phyloP scores from a whole-genome alignment of 1,139 yeast species.

The Insectozyma bohioensis region DNA sequence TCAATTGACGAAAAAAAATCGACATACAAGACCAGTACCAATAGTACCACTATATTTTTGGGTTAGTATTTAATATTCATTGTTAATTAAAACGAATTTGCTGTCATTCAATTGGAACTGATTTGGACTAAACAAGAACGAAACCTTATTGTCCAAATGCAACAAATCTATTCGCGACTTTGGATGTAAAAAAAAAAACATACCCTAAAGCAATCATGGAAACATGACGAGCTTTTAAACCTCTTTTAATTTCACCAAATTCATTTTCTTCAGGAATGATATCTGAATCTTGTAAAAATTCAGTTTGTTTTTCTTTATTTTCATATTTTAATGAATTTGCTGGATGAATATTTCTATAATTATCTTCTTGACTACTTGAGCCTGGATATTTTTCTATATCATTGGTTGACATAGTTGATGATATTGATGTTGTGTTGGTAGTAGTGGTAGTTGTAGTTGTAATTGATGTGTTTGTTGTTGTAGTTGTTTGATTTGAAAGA shows the following conservation, averaged over 20 bases:
- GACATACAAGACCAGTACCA: constrained; percentile 70
- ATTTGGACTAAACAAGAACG: too few species aligned
- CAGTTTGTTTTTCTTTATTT: constrained; percentile 10
- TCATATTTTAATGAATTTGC: constrained; percentile 9
- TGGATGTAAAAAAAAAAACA: too few species aligned
- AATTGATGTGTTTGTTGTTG: neutral
- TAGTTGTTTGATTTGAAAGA: too few species aligned
- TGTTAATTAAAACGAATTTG: too few species aligned
- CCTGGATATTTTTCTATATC: constrained; percentile 11
- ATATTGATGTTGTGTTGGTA: neutral
- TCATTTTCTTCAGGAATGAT: constrained; percentile 8
- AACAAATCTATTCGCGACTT: too few species aligned
- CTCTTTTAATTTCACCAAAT: constrained; percentile 32
- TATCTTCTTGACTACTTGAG: constrained; percentile 8
- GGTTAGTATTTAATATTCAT: too few species aligned
- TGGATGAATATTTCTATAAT: constrained; percentile 8
- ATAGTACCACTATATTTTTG: too few species aligned
- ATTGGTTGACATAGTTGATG: constrained; percentile 1
- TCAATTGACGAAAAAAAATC: too few species aligned
- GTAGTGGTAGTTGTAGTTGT: too few species aligned
- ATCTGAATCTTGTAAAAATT: constrained; percentile 10
- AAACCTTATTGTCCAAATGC: too few species aligned
- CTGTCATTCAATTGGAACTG: too few species aligned
- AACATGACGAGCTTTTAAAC: constrained; percentile 58
- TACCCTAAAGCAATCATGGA: constrained; percentile 71